Conservation (phyloP, 2,329 filamentous ascomycete species). For the Colletotrichum theobromicola region DNA sequence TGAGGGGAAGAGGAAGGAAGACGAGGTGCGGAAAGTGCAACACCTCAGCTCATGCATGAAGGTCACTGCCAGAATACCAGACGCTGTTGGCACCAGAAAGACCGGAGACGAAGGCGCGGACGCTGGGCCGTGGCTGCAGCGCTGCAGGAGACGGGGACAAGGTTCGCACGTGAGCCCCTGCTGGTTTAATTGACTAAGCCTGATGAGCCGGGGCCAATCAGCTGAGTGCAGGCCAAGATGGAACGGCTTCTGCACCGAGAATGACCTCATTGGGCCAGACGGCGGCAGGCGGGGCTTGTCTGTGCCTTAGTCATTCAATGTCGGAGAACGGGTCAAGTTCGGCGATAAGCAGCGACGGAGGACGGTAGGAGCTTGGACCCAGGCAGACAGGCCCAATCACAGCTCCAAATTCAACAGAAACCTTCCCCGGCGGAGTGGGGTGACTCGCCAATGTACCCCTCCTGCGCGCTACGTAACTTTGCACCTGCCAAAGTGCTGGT, state of each 20-base stretch:
- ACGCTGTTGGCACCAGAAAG: neutral
- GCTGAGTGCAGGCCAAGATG: neutral
- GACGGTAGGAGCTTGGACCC: neutral
- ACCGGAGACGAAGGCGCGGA: neutral
- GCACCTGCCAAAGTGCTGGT: neutral
- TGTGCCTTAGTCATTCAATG: neutral
- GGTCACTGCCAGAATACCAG: constrained; percentile 1
- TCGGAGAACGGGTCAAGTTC: neutral
- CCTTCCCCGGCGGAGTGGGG: neutral
- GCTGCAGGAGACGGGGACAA: neutral
- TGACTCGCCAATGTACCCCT: neutral
- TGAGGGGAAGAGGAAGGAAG: neutral
- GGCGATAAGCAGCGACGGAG: neutral
- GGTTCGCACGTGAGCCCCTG: constrained; percentile 21
- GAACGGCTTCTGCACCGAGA: neutral
- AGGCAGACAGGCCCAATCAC: neutral
- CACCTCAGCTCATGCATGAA: neutral
- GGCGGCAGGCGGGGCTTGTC: no score
- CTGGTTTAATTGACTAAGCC: neutral
- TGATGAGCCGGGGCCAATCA: neutral
- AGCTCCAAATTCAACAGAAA: neutral
- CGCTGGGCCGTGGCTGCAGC: neutral
- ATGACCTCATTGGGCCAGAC: constrained; percentile 9
- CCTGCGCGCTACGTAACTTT: neutral
- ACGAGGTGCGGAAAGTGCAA: neutral